Base-by-base conservation (phyloP, 208 protist species). In the Acanthamoeba castellanii region DNA sequence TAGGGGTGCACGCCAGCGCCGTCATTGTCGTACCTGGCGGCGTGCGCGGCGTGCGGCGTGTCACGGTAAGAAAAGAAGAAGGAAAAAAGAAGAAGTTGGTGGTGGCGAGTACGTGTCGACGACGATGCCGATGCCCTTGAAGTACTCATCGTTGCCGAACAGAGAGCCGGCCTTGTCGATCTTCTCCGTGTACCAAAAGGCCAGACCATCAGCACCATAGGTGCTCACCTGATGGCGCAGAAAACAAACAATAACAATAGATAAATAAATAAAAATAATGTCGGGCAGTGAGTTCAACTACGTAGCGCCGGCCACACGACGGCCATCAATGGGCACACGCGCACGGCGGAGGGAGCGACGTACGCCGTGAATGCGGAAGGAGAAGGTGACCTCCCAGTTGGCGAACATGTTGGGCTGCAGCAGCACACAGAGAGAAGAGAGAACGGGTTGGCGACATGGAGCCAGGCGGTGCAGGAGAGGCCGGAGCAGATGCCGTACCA, bases 361-460 rank as follows among this genome's bases (percentile, higher is more conserved):
- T 57, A 85, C 76, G 47, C 76, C 76, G 76, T 85, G 76, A 57
- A 85, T 85, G 20, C 76, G 76, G 76, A 85, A 85, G 22, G 76
- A 85, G 20, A 85, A 22, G 45, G 47, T 34, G 47, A 34, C 76
- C 30, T 85, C 76, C 76, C 76, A 85, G 76, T 85, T 85, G 45
- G 76, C 20, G 76, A 37, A 85, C 76, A 85, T 85, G 76, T 85
- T 85, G 76, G 76, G 76, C 76, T 85, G 76, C 66, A 78, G 50
- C 16, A 55, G 0, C 13, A 55, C 50, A 18, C 50, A 18, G 50
- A 18, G 37, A 45, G 34, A 11, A 50, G 2, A 34, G 14, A 34
- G 9, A 25, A 9, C 22, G 72, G 72, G 27, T 50, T 8, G 37
- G 34, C 32, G 7, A 2, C 22, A 70, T 20, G 27, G 8, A 70